Evolutionary conservation across 108 stramenopile genomes (phyloP), one percentile per base, ranked within the genome.

Genomic region (Skeletonema grethae): DNA sequence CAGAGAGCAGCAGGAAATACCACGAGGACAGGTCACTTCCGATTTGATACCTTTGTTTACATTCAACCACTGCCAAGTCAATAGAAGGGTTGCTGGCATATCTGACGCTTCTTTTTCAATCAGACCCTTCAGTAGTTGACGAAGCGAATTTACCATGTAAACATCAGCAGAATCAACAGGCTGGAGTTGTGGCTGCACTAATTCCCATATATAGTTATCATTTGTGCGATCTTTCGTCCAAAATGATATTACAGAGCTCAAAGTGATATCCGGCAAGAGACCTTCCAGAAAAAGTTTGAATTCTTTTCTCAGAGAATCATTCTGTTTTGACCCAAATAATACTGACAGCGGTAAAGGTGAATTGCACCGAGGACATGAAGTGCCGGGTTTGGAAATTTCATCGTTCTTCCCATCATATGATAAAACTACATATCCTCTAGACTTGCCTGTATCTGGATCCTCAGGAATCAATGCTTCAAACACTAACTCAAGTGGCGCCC

Each of bases 361-460:
- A 18, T 48, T 48, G 46, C 46, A 48, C 2, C 46, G 46, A 48
- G 18, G n/a, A 18, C 46, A 48, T 7, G n/a, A 28, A 1, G 0
- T 48, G 5, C 20, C 16, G n/a, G n/a, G n/a, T 4, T 48, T 48
- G 46, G 5, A 5, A 56, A 60, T 32, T 16, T 29, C 30, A 48
- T 30, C 12, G 6, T 31, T 31, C 8, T 22, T 18, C 24, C 57
- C 66, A 41, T 74, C 62, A 50, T 84, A 91, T 5, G 85, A 85
- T 0, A 91, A 73, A 9, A 88, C 61, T 12, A 81, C 73, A 76
- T 79, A 99, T 20, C 99, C 99, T 20, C 99, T 86, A 20, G 87
- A 63, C 53, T 64, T 74, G 8, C 83, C 84, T 0, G 97, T 96
- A 36, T 75, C 88, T 28, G 80, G 62, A 80, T 98, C 97, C 1